These are phyloP conservation scores for Fusarium robinianum DNA, from an alignment of 2,329 filamentous ascomycete genomes.

Conservation along the genomic window DNA sequence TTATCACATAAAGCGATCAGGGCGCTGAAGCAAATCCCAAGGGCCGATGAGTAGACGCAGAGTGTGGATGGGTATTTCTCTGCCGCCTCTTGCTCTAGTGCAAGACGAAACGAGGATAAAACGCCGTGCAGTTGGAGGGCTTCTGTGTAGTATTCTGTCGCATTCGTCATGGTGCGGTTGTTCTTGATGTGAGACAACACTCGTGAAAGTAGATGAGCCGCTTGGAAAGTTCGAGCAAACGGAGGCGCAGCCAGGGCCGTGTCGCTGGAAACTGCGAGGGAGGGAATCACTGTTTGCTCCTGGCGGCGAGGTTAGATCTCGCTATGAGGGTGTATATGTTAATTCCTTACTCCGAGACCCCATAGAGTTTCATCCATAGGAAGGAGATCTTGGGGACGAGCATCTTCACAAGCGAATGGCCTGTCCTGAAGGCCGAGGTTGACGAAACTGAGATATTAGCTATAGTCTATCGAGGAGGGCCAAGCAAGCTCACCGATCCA, in stretches of 20 bases:
- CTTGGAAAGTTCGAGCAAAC: conserved; percentile 10
- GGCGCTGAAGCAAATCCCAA: conserved; percentile 8
- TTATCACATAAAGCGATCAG: conserved; percentile 9
- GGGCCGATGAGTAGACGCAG: conserved; percentile 3
- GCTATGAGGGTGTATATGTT: background rate
- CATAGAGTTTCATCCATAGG: conserved; percentile 9
- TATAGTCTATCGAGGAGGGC: background rate
- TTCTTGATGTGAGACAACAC: conserved; percentile 6
- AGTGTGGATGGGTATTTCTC: background rate
- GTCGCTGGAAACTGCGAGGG: conserved; percentile 11
- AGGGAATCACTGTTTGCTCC: conserved; percentile 11
- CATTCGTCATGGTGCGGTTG: background rate
- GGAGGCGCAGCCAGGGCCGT: conserved; percentile 6
- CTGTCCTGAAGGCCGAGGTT: conserved; percentile 6
- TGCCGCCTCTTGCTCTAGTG: conserved; percentile 1
- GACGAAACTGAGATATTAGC: conserved; percentile 4
- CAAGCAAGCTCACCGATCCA: conserved; percentile 5
- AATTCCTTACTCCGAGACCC: conserved; percentile 8
- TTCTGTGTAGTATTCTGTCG: conserved; percentile 3
- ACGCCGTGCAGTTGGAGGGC: conserved; percentile 4
- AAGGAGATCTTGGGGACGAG: conserved; percentile 9
- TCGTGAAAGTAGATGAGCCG: conserved; percentile 9
- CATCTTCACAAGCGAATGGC: conserved; percentile 12
- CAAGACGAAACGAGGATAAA: conserved; percentile 6
- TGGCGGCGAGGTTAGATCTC: background rate